Conservation (phyloP, 2,329 filamentous ascomycete species). For the Colletotrichum theobromicola region DNA sequence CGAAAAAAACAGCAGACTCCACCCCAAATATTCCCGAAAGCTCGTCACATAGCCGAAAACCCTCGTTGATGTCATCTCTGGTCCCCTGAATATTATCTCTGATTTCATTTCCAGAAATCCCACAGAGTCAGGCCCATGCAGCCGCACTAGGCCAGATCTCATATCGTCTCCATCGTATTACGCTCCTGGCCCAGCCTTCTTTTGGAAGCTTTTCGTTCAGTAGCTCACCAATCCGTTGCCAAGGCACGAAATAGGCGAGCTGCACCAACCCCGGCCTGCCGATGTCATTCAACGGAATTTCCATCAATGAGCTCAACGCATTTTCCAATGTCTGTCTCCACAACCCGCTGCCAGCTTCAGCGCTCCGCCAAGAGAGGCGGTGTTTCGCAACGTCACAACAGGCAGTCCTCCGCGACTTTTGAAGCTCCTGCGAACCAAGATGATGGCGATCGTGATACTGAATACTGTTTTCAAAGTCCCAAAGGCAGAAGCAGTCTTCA, state of each 20-base stretch:
- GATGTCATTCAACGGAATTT: conserved; percentile 5
- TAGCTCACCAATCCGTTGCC: background rate
- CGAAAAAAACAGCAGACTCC: conserved; percentile 6
- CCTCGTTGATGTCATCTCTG: conserved; percentile 21
- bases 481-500: background rate
- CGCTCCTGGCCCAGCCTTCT: background rate
- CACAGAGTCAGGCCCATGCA: background rate
- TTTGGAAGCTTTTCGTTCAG: background rate
- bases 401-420: background rate
- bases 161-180: background rate
- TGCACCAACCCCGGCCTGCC: background rate
- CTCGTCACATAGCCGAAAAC: conserved; percentile 21
- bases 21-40: conserved; percentile 11
- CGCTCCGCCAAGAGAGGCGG: background rate
- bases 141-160: background rate
- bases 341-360: background rate
- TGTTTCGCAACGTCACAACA: background rate
- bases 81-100: background rate
- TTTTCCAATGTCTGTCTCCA: background rate
- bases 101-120: background rate
- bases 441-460: background rate
- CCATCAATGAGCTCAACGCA: conserved; percentile 17
- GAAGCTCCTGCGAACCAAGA: background rate
- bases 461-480: background rate
- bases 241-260: background rate